phyloP scores from a whole-genome alignment of 257 asterid species.

The Prunella vulgaris region DNA sequence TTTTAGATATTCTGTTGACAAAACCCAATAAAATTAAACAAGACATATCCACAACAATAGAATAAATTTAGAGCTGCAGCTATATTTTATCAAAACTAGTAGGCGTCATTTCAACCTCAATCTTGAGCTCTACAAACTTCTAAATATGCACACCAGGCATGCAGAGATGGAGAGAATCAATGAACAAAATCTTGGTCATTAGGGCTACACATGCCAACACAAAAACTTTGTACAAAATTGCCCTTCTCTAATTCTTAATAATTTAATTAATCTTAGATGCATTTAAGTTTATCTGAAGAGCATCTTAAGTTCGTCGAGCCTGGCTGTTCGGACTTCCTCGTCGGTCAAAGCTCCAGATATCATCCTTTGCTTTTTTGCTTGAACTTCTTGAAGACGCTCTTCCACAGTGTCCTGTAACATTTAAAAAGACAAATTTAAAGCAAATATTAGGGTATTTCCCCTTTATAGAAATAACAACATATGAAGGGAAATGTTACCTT shows the following conservation, averaged over 20 bases:
- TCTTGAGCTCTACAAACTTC: not conserved
- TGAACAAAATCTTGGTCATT: not conserved
- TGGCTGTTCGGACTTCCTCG: constrained; percentile 70
- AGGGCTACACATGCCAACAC: constrained; percentile 8
- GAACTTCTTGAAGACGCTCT: constrained; percentile 75
- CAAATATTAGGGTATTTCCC: not conserved
- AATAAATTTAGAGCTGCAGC: not conserved
- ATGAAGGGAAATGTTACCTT: constrained; percentile 39
- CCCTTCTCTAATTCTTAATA: not conserved
- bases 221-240: constrained; percentile 19
- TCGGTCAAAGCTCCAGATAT: constrained; percentile 79
- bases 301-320: constrained; percentile 78
- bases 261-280: no score
- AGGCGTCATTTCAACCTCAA: not conserved
- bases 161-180: not conserved
- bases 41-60: not conserved
- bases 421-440: not conserved
- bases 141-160: not conserved
- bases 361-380: constrained; percentile 69
- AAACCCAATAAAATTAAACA: not conserved
- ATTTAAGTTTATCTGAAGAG: constrained; percentile 46
- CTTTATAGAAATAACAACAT: not conserved
- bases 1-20: not conserved
- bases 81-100: not conserved
- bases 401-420: constrained; percentile 57